Evolutionary conservation across 371 early-diverging fungal species (phyloP), one percentile per base, ranked within the genome.

Genomic region (Lichtheimia ramosa): DNA sequence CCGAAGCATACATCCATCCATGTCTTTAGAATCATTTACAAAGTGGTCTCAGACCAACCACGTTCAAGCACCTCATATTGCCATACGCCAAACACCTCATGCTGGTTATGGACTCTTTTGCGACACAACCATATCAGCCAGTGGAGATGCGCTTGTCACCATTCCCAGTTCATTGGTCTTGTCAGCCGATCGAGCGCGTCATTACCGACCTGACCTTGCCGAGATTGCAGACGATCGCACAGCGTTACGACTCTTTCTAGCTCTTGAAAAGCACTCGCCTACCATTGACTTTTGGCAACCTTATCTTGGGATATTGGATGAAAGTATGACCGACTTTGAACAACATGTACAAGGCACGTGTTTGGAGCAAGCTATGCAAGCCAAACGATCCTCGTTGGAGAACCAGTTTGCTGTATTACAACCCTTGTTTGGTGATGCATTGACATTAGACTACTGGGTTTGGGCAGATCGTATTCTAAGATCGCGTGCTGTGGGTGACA

Each of bases 381-480:
- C 82, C 1, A 81, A 82, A 34, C 61, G 67, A 5, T 6, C 46
- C 0, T 61, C 39, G 0, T 48, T 82, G 4, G 77, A 73, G 50
- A 60, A 58, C 16, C 53, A 2, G 43, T 72, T 5, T 48, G 57
- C 5, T 52, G 46, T 1, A 59, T 53, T 3, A 64, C 62, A 24
- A 64, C 62, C 46, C 5, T 34, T 34, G 10, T 34, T 34, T 34
- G 21, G 72, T 0, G 40, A 54, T 14, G 51, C 64, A 5, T 64
- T 82, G 2, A 64, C 72, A 0, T 57, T 81, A n/a, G 70, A 75
- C 0, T 61, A 67, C 56, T 81, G 74, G 58, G 51, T 73, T 3
- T 83, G 83, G 83, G 83, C 83, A 0, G 79, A 85, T 46, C 70
- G 73, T 6, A 57, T 76, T 0, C 75, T 78, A 54, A 81, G 84